These are phyloP conservation scores for Sinapis alba DNA, from an alignment of 441 rosid genomes.

Conservation along the genomic window DNA sequence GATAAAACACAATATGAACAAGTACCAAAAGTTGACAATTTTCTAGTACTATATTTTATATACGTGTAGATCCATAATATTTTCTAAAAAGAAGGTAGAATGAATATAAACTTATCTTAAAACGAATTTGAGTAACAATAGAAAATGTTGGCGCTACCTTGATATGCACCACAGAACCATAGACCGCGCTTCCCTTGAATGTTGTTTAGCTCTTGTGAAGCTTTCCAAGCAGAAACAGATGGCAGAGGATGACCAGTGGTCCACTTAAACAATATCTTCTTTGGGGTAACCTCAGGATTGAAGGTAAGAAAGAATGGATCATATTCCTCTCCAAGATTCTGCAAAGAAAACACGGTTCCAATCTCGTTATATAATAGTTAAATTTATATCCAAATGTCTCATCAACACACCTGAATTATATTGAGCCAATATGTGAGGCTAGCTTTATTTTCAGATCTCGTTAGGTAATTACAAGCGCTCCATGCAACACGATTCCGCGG, in stretches of 20 bases:
- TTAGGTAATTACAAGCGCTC: constrained; percentile 85
- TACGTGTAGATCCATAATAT: not conserved
- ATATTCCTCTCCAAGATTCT: constrained; percentile 68
- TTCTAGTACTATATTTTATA: not conserved
- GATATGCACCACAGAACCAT: constrained; percentile 92
- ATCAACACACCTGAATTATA: constrained; percentile 66
- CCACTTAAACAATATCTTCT: constrained; percentile 64
- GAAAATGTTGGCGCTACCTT: constrained; percentile 42
- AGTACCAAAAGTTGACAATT: not conserved
- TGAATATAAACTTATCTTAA: too few species aligned
- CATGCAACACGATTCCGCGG: constrained; percentile 70
- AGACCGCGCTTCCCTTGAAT: constrained; percentile 77
- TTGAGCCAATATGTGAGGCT: constrained; percentile 88
- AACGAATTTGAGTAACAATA: not conserved
- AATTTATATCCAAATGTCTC: not conserved
- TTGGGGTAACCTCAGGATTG: constrained; percentile 62
- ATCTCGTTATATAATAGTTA: not conserved
- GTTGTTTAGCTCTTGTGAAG: constrained; percentile 56
- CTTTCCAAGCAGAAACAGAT: constrained; percentile 70
- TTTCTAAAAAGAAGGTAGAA: too few species aligned
- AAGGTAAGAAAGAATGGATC: constrained; percentile 68
- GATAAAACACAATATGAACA: not conserved
- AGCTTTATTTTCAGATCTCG: constrained; percentile 48
- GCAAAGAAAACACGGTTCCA: constrained; percentile 25
- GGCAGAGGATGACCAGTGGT: constrained; percentile 75